Percentiles rank a stretch among this genome's conserved stretches.
Evolutionary conservation across 345 rosid genomes (phyloP).

Genomic region (Rhodamnia argentea): DNA sequence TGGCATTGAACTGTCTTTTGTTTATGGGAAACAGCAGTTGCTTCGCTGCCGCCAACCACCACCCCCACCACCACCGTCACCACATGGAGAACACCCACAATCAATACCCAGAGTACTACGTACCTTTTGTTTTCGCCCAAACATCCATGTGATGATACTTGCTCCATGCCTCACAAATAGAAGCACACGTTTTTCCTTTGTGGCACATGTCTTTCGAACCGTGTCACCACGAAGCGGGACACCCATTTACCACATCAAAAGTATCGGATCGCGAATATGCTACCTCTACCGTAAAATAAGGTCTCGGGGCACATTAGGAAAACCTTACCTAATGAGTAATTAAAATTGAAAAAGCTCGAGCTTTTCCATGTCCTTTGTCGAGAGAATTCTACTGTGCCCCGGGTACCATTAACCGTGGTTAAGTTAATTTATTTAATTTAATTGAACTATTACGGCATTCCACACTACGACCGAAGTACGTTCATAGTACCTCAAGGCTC

Average conservation of each 20-base stretch:
- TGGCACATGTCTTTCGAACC: not conserved
- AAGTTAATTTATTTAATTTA: not conserved
- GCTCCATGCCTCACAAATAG: not conserved
- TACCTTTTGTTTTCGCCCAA: not conserved
- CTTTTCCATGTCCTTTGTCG: not conserved
- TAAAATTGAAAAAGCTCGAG: not conserved
- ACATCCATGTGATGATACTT: not conserved
- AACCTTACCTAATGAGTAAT: not conserved
- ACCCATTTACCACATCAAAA: no score
- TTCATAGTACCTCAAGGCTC: not conserved
- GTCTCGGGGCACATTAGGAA: not conserved
- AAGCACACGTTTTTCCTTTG: accelerated
- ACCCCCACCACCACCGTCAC: not conserved
- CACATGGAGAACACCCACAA: not conserved
- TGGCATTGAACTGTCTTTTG: not conserved
- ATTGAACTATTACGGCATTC: not conserved
- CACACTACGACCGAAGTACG: not conserved
- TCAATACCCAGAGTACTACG: not conserved
- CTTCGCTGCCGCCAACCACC: not conserved
- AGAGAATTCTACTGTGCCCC: not conserved
- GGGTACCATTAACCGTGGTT: not conserved
- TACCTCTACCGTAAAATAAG: not conserved
- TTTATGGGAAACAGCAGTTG: not conserved
- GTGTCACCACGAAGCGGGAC: not conserved
- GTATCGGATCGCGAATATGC: not conserved